Evolutionary conservation across 106 monocot genomes (phyloP).

Genomic region (Dactylorhiza incarnata): DNA sequence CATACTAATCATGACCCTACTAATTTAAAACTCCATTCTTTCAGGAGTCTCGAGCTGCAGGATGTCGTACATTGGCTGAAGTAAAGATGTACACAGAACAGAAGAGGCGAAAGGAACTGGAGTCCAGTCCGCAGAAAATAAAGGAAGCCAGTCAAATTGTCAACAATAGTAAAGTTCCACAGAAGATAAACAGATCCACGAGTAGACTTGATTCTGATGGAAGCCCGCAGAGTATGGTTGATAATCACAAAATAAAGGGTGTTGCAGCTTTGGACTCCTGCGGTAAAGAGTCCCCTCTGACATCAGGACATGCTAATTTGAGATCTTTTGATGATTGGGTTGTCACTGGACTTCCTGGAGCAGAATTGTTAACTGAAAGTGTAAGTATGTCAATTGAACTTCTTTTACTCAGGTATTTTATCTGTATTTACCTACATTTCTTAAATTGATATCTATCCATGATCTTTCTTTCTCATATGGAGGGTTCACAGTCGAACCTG

Average conservation of each 20-base stretch:
- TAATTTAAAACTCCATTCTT: neutral
- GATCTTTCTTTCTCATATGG: neutral
- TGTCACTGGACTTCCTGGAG: slow-evolving; percentile 81
- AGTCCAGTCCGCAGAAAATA: slow-evolving; percentile 35
- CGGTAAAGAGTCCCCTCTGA: slow-evolving; percentile 28
- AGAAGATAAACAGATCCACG: slow-evolving; percentile 35
- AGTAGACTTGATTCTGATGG: slow-evolving; percentile 39
- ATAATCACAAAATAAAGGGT: slow-evolving; percentile 49
- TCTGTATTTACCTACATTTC: neutral
- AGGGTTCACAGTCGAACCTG: neutral
- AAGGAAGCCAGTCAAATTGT: slow-evolving; percentile 38
- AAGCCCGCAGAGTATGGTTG: slow-evolving; percentile 37
- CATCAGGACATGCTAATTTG: slow-evolving; percentile 8
- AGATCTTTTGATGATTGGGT: slow-evolving; percentile 78
- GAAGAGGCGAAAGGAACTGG: slow-evolving; percentile 56
- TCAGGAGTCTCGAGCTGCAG: slow-evolving; percentile 81
- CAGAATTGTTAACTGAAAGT: slow-evolving; percentile 65
- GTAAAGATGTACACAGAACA: slow-evolving; percentile 66
- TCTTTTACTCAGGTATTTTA: neutral
- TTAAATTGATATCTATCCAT: neutral
- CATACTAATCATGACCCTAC: neutral
- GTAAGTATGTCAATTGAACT: slow-evolving; percentile 36
- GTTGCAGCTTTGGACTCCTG: slow-evolving; percentile 16
- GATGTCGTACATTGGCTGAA: slow-evolving; percentile 72
- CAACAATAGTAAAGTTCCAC: slow-evolving; percentile 32